Conservation (phyloP, 2,329 filamentous ascomycete species). For the Penicillium frequentans region DNA sequence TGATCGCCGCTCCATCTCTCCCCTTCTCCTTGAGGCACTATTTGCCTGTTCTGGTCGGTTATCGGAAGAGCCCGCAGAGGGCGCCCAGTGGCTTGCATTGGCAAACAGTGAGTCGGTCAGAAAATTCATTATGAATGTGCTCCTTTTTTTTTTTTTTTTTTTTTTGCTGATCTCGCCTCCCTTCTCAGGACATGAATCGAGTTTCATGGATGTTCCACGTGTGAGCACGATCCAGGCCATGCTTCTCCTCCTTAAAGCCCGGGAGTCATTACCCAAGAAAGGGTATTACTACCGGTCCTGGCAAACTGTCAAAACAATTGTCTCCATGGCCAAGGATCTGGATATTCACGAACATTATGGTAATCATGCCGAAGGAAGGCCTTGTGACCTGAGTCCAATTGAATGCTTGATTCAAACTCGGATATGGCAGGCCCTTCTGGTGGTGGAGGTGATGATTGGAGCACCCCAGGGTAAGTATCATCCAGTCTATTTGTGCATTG, state of each 20-base stretch:
- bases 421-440: slow-evolving; percentile 85
- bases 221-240: slow-evolving; percentile 90
- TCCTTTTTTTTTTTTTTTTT: slow-evolving; percentile 7
- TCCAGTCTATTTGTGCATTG: neutral
- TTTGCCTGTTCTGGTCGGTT: slow-evolving; percentile 86
- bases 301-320: slow-evolving; percentile 91
- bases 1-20: slow-evolving; percentile 80
- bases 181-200: slow-evolving; percentile 75
- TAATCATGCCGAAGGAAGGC: slow-evolving; percentile 69
- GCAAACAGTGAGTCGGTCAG: slow-evolving; percentile 66
- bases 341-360: slow-evolving; percentile 84
- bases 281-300: slow-evolving; percentile 97
- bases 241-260: slow-evolving; percentile 82
- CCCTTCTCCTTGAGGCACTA: slow-evolving; percentile 82
- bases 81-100: slow-evolving; percentile 88
- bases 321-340: slow-evolving; percentile 90
- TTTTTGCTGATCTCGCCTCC: slow-evolving; percentile 27
- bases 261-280: slow-evolving; percentile 86
- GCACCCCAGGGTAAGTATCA: slow-evolving; percentile 74
- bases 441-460: slow-evolving; percentile 89
- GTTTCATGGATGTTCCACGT: slow-evolving; percentile 88
- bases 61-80: slow-evolving; percentile 78
- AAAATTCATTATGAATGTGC: slow-evolving; percentile 2
- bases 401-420: slow-evolving; percentile 84
- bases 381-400: slow-evolving; percentile 66